Percentiles rank a stretch among this genome's conserved stretches.
Conservation (phyloP, 2,329 filamentous ascomycete genomes). For the Aspergillus bombycis region DNA sequence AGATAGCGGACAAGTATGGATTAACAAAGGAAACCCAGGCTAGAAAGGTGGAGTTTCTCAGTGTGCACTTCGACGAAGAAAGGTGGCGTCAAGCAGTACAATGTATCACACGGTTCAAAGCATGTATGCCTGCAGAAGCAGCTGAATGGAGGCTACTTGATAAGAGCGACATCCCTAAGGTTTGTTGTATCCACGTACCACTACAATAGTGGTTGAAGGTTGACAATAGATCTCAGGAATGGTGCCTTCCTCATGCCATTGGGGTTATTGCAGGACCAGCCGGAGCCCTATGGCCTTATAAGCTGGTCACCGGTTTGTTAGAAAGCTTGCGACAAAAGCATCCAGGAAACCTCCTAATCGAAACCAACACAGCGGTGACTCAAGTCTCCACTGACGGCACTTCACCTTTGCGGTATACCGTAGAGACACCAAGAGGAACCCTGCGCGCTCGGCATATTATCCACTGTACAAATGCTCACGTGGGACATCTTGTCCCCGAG, state of each 20-base stretch:
- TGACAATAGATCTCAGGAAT: conserved; percentile 21
- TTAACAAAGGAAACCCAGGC: conserved; percentile 26
- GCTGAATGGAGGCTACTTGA: conserved; percentile 31
- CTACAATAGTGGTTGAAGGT: not conserved
- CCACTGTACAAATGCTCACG: conserved; percentile 62
- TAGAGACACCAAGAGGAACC: conserved; percentile 51
- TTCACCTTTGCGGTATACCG: conserved; percentile 34
- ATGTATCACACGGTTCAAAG: conserved; percentile 28
- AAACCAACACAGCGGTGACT: conserved; percentile 26
- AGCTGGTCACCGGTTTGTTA: conserved; percentile 32
- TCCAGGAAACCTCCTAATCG: conserved; percentile 41
- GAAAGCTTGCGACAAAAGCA: conserved; percentile 17
- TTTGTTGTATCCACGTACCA: conserved; percentile 2
- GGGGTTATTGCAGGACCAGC: conserved; percentile 32
- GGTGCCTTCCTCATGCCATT: conserved; percentile 24
- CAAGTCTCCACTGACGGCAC: not conserved
- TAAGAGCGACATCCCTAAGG: conserved; percentile 24
- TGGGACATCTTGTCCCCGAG: conserved; percentile 54
- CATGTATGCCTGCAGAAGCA: conserved; percentile 31
- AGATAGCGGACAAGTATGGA: conserved; percentile 24
- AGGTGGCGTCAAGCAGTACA: conserved; percentile 25
- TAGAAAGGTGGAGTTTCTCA: conserved; percentile 32
- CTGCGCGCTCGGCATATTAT: conserved; percentile 56
- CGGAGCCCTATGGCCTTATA: conserved; percentile 38
- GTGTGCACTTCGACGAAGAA: conserved; percentile 31